Conservation (phyloP, 495 filamentous ascomycete genomes). For the Astrothelium macrocarpum region DNA sequence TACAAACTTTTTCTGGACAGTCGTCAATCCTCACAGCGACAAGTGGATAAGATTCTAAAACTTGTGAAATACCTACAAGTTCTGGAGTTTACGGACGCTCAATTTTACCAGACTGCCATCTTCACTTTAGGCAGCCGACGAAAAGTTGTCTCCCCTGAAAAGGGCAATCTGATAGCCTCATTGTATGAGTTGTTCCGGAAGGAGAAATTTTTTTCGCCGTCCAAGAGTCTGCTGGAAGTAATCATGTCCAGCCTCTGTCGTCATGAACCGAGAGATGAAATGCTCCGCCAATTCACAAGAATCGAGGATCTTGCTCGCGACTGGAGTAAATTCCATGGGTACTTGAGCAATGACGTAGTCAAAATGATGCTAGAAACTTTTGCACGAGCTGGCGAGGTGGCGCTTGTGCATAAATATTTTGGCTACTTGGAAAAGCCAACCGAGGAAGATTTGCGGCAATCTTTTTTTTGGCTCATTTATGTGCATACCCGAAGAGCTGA, state of each 20-base stretch:
- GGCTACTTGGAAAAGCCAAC: constrained; percentile 37
- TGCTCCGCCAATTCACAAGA: constrained; percentile 5
- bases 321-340: constrained; percentile 17
- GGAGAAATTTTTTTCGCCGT: not conserved
- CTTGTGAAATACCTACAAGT: constrained; percentile 6
- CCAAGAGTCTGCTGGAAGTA: not conserved
- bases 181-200: constrained; percentile 3
- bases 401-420: constrained; percentile 46
- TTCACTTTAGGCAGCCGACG: not conserved
- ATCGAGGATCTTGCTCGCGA: constrained; percentile 17
- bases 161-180: not conserved
- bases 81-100: not conserved
- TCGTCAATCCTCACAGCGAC: constrained; percentile 2
- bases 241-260: not conserved
- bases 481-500: constrained; percentile 59
- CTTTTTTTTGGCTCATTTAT: constrained; percentile 42
- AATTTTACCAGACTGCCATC: constrained; percentile 14
- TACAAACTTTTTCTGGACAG: constrained; percentile 10
- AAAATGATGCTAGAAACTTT: constrained; percentile 35
- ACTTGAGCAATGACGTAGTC: constrained; percentile 9
- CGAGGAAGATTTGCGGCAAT: constrained; percentile 28
- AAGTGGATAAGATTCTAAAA: not conserved
- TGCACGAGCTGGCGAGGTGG: constrained; percentile 45
- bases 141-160: not conserved
- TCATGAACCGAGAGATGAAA: constrained; percentile 2